Evolutionary conservation across 2,329 filamentous ascomycete genomes (phyloP), one percentile per base, ranked within the genome.

Genomic region (Aspergillus sergii): DNA sequence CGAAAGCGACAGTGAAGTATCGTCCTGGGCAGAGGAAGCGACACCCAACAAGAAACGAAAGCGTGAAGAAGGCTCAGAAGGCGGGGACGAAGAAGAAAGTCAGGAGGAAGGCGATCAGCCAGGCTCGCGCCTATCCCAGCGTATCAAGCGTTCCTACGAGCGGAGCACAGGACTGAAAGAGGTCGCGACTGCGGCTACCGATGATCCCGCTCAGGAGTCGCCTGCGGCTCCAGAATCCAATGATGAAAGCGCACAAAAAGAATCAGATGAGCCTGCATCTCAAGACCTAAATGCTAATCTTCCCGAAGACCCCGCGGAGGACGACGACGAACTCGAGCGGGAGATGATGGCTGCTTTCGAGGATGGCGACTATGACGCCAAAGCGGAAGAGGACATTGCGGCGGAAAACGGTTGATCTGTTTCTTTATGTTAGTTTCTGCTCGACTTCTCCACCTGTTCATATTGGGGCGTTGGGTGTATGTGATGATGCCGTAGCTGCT

Each of bases 321-420:
- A 81, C 9, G 80, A 84, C 11, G 81, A 82, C 62, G 81, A 80
- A 57, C 69, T 83, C 26, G 81, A 83, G 62, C 75, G 77, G 43
- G 88, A 89, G 69, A 81, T 91, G 73, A 79, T 88, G 70, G 87
- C 86, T 1, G 88, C 86, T 66, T 79, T 89, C 66, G 86, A 88
- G 60, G 78, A 78, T 26, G 73, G 68, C 6, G 73, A 70, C 12
- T 75, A 78, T 56, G 79, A 77, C 41, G 64, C 70, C 26, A 67
- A 74, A 58, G 74, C 68, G 60, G 75, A 80, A 63, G 74, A 77
- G 62, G 73, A 78, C 30, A 63, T 72, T 62, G 68, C 69, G 46
- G 71, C 71, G 46, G 70, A 78, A 62, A 75, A 78, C 67, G 72
- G 68, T 53, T 78, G 69, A 50, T 34, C 14, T 45, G 7, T 50